phyloP scores from a whole-genome alignment of 2,329 filamentous ascomycete genomes.

The Phyllosticta capitalensis region DNA sequence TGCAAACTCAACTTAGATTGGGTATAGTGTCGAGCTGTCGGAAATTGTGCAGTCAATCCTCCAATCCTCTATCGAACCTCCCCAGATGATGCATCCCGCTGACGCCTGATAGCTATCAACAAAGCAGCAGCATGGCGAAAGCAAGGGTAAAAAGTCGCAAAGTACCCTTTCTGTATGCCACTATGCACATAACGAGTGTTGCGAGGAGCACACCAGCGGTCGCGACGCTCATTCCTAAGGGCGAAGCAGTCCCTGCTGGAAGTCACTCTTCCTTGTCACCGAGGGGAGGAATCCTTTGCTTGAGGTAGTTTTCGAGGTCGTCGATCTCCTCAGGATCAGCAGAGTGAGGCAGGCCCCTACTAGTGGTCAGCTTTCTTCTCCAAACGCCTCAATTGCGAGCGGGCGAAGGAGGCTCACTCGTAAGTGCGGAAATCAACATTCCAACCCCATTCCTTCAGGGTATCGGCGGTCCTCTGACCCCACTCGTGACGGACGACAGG shows the following conservation, averaged over 20 bases:
- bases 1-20: slow-evolving; percentile 2
- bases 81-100: not conserved
- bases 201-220: not conserved
- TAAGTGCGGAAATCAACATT: slow-evolving; percentile 70
- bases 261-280: slow-evolving; percentile 24
- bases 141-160: not conserved
- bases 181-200: not conserved
- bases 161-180: slow-evolving; percentile 1
- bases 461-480: slow-evolving; percentile 57
- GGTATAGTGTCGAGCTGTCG: slow-evolving; percentile 8
- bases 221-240: not conserved
- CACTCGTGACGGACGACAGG: slow-evolving; percentile 60
- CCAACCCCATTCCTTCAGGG: slow-evolving; percentile 60
- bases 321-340: slow-evolving; percentile 71
- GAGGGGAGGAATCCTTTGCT: slow-evolving; percentile 41
- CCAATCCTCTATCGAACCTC: not conserved
- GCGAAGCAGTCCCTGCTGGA: not conserved
- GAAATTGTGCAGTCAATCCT: not conserved
- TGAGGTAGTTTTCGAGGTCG: slow-evolving; percentile 61
- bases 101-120: not conserved
- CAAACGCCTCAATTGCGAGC: not conserved
- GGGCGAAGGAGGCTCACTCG: slow-evolving; percentile 39
- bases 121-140: not conserved
- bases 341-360: slow-evolving; percentile 62
- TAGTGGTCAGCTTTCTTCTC: not conserved